A percentile compares a stretch with the other conserved stretches of the same genome.
These are phyloP conservation scores for Diplodia corticola DNA, from an alignment of 2,329 filamentous ascomycete genomes.

Conservation along the genomic window DNA sequence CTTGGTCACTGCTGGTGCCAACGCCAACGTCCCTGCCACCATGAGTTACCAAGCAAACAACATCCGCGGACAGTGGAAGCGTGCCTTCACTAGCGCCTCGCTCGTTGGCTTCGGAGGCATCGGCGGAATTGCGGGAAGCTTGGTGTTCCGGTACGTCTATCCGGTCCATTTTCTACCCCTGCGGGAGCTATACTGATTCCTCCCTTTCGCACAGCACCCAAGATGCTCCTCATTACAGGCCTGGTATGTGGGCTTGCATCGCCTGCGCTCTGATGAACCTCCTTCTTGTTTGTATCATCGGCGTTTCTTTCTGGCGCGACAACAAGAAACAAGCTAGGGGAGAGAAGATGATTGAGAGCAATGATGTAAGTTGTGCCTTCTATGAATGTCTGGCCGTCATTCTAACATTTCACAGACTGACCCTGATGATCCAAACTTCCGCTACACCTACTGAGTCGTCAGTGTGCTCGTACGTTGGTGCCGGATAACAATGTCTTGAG, in stretches of 20 bases:
- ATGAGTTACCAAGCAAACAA: conserved; percentile 87
- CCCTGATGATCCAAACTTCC: conserved; percentile 14
- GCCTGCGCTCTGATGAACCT: conserved; percentile 41
- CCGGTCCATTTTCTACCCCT: not conserved
- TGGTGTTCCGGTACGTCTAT: conserved; percentile 60
- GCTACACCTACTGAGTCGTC: conserved; percentile 16
- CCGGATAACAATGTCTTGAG: not conserved
- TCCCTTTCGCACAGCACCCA: conserved; percentile 32
- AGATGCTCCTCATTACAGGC: conserved; percentile 39
- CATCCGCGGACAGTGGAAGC: conserved; percentile 85
- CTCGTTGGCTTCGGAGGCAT: conserved; percentile 76
- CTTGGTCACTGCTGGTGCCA: conserved; percentile 72
- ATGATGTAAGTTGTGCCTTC: conserved; percentile 31
- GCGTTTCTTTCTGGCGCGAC: conserved; percentile 34
- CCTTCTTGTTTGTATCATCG: conserved; percentile 36
- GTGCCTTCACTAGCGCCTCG: conserved; percentile 74
- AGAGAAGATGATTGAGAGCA: conserved; percentile 44
- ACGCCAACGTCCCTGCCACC: conserved; percentile 72
- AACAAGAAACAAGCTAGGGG: conserved; percentile 45
- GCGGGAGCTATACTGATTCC: not conserved
- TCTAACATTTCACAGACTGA: not conserved
- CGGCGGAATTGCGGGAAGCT: conserved; percentile 72
- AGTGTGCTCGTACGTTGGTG: not conserved
- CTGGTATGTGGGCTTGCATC: conserved; percentile 43
- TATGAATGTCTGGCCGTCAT: too few species aligned